Conservation (phyloP, 202 grass and related monocot genomes). For the Alloteropsis angusta region DNA sequence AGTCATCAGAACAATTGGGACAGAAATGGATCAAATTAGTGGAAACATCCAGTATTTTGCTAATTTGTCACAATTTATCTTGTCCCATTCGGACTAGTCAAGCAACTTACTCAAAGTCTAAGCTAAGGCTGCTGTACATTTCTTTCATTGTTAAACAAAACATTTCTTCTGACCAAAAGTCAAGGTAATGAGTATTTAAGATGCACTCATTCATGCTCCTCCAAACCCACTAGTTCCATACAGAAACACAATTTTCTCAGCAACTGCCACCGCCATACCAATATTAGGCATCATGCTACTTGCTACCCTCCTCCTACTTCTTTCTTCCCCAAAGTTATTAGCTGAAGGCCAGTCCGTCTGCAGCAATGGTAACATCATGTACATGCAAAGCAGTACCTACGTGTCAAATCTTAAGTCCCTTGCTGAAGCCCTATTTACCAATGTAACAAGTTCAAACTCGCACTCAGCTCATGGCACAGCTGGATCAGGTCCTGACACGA, state of each 20-base stretch:
- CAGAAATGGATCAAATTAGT: neutral
- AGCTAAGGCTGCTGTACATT: neutral
- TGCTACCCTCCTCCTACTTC: neutral
- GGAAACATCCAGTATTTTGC: neutral
- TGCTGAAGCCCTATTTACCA: neutral
- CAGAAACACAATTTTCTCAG: neutral
- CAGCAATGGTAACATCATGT: neutral
- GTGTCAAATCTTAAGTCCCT: neutral
- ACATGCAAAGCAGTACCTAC: slow-evolving; percentile 4
- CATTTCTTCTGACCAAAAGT: neutral
- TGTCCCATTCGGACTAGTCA: neutral
- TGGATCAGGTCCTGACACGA: neutral
- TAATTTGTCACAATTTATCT: neutral
- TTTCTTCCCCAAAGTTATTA: neutral
- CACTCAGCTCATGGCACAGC: slow-evolving; percentile 2
- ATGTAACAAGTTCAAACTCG: neutral
- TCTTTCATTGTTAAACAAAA: neutral
- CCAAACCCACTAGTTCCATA: neutral
- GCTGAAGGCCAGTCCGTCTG: neutral
- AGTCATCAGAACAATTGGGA: neutral
- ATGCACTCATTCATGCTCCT: neutral
- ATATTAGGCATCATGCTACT: neutral
- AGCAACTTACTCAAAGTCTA: neutral
- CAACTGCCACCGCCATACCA: neutral
- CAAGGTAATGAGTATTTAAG: slow-evolving; percentile 9